These are phyloP conservation scores for Microsporum canis DNA, from an alignment of 2,329 filamentous ascomycete species.

Conservation along the genomic window DNA sequence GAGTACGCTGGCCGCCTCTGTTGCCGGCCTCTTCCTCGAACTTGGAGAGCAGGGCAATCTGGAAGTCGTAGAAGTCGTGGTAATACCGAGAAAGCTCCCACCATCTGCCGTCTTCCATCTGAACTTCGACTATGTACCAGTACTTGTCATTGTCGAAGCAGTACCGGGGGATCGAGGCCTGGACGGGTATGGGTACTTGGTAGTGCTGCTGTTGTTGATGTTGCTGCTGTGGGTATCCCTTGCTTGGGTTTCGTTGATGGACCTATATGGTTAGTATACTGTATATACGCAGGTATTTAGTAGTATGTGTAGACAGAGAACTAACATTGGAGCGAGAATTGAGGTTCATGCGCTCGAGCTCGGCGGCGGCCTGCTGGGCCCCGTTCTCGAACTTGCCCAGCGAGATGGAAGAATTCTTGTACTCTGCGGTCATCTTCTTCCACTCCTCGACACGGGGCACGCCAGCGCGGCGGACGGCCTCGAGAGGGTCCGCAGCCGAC, in stretches of 20 bases:
- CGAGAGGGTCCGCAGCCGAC: constrained; percentile 67
- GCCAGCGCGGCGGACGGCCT: constrained; percentile 75
- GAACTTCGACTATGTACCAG: constrained; percentile 93
- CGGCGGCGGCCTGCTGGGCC: constrained; percentile 52
- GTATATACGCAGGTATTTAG: not conserved
- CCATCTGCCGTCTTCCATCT: constrained; percentile 76
- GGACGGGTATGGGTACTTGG: constrained; percentile 59
- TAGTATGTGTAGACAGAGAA: constrained; percentile 8
- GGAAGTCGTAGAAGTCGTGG: constrained; percentile 97
- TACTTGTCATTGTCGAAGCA: constrained; percentile 97
- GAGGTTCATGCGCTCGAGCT: constrained; percentile 70
- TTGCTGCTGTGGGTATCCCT: constrained; percentile 22
- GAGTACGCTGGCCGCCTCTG: constrained; percentile 62
- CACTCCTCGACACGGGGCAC: constrained; percentile 95
- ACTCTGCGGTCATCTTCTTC: constrained; percentile 99
- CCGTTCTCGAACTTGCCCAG: constrained; percentile 69
- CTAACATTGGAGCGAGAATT: constrained; percentile 40
- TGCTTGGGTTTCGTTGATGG: constrained; percentile 33
- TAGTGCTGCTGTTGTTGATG: constrained; percentile 36
- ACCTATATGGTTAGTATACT: constrained; percentile 14
- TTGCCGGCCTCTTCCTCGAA: constrained; percentile 92
- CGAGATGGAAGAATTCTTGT: constrained; percentile 98
- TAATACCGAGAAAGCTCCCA: constrained; percentile 95
- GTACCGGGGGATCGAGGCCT: constrained; percentile 79
- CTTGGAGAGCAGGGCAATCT: constrained; percentile 82